These are phyloP conservation scores for Asterionellopsis glacialis DNA, from an alignment of 108 stramenopile genomes.

Conservation along the genomic window DNA sequence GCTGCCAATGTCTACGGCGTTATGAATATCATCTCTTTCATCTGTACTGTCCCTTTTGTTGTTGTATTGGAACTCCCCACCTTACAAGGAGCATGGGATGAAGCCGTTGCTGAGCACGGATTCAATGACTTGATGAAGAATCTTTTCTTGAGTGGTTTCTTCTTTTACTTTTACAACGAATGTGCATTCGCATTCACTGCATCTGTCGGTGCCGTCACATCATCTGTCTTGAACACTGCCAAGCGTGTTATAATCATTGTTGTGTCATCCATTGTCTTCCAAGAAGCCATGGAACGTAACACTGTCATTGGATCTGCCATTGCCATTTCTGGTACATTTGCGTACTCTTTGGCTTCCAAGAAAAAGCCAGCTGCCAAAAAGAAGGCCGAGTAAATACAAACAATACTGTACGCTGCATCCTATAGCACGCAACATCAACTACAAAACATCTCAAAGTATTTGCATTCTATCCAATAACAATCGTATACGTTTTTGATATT, in stretches of 20 bases:
- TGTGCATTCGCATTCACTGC: conserved; percentile 87
- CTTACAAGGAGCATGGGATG: conserved; percentile 54
- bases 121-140: conserved; percentile 52
- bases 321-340: conserved; percentile 78
- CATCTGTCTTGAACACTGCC: conserved; percentile 84
- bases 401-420: too few species aligned
- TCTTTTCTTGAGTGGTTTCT: conserved; percentile 80
- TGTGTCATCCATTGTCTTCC: conserved; percentile 73
- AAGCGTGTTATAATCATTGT: conserved; percentile 93
- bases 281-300: conserved; percentile 83
- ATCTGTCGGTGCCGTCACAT: conserved; percentile 80
- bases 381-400: conserved; percentile 38
- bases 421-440: too few species aligned
- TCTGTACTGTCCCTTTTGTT: conserved; percentile 87
- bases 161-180: conserved; percentile 97
- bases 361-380: conserved; percentile 40
- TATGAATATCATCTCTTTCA: conserved; percentile 91
- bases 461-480: too few species aligned
- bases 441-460: too few species aligned
- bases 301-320: conserved; percentile 82
- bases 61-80: conserved; percentile 69
- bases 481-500: too few species aligned
- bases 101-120: conserved; percentile 54
- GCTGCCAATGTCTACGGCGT: conserved; percentile 93
- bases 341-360: conserved; percentile 62